These are phyloP conservation scores for Mycena vitilis DNA, from an alignment of 768 basidiomycete species.

Conservation along the genomic window DNA sequence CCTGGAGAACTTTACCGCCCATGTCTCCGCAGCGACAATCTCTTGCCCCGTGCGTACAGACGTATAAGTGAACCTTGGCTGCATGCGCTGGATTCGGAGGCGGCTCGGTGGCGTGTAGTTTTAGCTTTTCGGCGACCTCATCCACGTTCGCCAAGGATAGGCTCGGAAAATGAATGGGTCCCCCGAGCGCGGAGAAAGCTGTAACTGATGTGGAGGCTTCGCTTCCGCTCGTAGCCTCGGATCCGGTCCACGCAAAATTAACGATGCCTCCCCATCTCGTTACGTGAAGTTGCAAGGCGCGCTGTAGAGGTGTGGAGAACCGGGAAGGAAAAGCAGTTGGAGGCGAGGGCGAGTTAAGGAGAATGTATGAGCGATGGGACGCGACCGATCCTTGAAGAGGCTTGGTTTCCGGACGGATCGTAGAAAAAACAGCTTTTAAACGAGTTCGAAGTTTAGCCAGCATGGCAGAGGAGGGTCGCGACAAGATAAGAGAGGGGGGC, in stretches of 20 bases:
- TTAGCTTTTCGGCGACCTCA: slow-evolving; percentile 54
- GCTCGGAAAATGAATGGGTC: slow-evolving; percentile 61
- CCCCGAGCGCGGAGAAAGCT: slow-evolving; percentile 62
- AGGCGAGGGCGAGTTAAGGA: slow-evolving; percentile 63
- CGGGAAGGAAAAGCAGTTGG: slow-evolving; percentile 62
- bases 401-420: background rate
- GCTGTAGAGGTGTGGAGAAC: slow-evolving; percentile 60
- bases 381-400: slow-evolving; percentile 58
- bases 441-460: slow-evolving; percentile 12
- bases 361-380: slow-evolving; percentile 63
- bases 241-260: slow-evolving; percentile 68
- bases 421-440: slow-evolving; percentile 15
- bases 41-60: slow-evolving; percentile 83
- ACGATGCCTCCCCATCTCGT: slow-evolving; percentile 64
- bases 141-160: slow-evolving; percentile 64
- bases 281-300: slow-evolving; percentile 58
- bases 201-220: slow-evolving; percentile 52
- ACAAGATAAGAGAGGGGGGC: background rate
- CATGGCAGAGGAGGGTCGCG: background rate
- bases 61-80: slow-evolving; percentile 60
- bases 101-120: slow-evolving; percentile 41
- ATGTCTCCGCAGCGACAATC: slow-evolving; percentile 84
- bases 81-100: slow-evolving; percentile 28
- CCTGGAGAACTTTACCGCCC: slow-evolving; percentile 67
- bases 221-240: slow-evolving; percentile 17